Evolutionary conservation across 2,329 filamentous ascomycete genomes (phyloP).

Genomic region (Pseudovirgaria hyperparasitica): DNA sequence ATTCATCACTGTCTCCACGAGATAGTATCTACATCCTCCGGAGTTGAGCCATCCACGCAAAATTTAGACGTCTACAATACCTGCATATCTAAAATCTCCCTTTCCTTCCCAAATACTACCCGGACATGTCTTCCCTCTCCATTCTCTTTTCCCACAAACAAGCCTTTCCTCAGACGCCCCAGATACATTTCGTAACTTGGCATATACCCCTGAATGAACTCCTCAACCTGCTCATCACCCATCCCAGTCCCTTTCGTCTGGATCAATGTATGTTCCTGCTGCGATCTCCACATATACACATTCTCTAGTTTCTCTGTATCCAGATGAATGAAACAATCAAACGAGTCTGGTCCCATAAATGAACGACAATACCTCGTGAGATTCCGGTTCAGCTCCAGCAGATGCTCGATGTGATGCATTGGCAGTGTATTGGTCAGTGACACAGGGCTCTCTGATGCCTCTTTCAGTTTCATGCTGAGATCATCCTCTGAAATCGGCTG

Average conservation of each 20-base stretch:
- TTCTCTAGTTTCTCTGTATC: constrained; percentile 61
- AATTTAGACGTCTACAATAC: too few species aligned
- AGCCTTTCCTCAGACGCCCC: constrained; percentile 34
- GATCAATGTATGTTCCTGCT: constrained; percentile 66
- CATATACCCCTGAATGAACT: constrained; percentile 55
- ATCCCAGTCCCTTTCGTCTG: constrained; percentile 59
- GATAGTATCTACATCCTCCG: too few species aligned
- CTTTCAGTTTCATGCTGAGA: constrained; percentile 40
- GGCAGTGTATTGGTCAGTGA: constrained; percentile 35
- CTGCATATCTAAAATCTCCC: constrained; percentile 28
- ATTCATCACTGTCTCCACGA: too few species aligned
- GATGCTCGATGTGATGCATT: constrained; percentile 40
- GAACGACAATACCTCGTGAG: constrained; percentile 38
- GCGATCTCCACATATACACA: constrained; percentile 72
- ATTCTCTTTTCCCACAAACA: constrained; percentile 31
- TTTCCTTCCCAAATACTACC: constrained; percentile 35
- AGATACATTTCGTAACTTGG: constrained; percentile 46
- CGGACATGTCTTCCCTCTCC: constrained; percentile 36
- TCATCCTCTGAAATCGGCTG: constrained; percentile 46
- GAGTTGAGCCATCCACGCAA: too few species aligned
- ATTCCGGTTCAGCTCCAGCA: constrained; percentile 46
- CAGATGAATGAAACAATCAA: constrained; percentile 53
- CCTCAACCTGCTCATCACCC: constrained; percentile 65
- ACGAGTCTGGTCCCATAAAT: constrained; percentile 26
- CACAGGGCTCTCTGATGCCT: constrained; percentile 36